Percentiles rank a stretch among this genome's conserved stretches.
Evolutionary conservation across 768 basidiomycete genomes (phyloP).

Genomic region (Tubosaeta sp.): DNA sequence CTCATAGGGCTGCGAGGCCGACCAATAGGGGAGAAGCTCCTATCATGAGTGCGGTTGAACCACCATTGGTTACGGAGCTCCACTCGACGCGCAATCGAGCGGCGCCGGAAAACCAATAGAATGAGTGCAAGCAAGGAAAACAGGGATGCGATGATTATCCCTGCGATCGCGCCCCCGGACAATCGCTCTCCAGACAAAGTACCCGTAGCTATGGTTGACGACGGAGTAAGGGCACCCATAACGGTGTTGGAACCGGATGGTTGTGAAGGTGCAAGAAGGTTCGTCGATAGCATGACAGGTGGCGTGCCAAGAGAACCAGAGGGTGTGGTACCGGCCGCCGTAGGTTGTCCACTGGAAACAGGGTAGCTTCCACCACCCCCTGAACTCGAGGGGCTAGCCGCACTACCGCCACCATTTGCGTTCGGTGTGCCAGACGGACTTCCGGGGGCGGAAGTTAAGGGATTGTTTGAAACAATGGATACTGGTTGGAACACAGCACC

Average conservation of each 20-base stretch:
- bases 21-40: constrained; percentile 6
- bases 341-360: background rate
- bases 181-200: constrained; percentile 27
- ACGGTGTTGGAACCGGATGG: constrained; percentile 8
- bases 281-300: background rate
- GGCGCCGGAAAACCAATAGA: constrained; percentile 45
- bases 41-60: constrained; percentile 27
- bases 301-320: background rate
- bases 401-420: background rate
- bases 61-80: constrained; percentile 46
- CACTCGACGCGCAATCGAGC: constrained; percentile 39
- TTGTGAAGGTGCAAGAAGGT: constrained; percentile 1
- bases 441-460: background rate
- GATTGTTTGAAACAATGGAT: background rate
- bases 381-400: background rate
- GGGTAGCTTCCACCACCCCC: background rate
- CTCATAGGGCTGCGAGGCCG: constrained; percentile 8
- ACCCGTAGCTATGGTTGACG: constrained; percentile 9
- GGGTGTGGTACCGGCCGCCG: background rate
- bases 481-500: background rate
- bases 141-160: constrained; percentile 33
- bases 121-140: constrained; percentile 32
- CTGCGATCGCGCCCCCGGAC: constrained; percentile 46
- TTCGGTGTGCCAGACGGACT: background rate
- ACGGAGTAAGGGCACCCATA: constrained; percentile 10